These are phyloP conservation scores for Mycotypha africana DNA, from an alignment of 371 early-diverging fungal genomes.

Conservation along the genomic window DNA sequence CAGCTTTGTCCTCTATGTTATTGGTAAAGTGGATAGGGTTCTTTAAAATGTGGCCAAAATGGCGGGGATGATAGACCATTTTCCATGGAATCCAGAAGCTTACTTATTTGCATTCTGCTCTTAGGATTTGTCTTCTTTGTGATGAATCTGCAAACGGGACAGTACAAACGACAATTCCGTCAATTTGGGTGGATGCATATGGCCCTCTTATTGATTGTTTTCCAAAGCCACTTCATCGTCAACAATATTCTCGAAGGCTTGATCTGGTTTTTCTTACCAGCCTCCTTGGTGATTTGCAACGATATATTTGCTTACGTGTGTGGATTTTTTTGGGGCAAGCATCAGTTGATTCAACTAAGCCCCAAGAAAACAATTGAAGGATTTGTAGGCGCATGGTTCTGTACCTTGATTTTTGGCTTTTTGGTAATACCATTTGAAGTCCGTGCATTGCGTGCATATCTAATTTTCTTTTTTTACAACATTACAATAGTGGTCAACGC, in stretches of 20 bases:
- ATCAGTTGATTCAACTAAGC: slow-evolving; percentile 90
- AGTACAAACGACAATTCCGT: slow-evolving; percentile 84
- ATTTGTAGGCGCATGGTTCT: slow-evolving; percentile 91
- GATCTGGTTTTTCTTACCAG: slow-evolving; percentile 93
- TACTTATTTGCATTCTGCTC: neutral
- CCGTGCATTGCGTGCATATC: too few relatives aligned
- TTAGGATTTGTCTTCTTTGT: slow-evolving; percentile 92
- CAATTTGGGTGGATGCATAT: slow-evolving; percentile 97
- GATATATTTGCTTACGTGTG: slow-evolving; percentile 98
- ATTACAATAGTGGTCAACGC: slow-evolving; percentile 29
- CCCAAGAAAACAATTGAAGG: slow-evolving; percentile 99
- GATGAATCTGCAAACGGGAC: slow-evolving; percentile 84
- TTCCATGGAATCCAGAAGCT: too few relatives aligned
- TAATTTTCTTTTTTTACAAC: too few relatives aligned
- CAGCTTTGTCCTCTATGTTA: slow-evolving; percentile 81
- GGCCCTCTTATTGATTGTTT: slow-evolving; percentile 84
- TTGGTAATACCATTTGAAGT: slow-evolving; percentile 60
- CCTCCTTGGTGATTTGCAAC: slow-evolving; percentile 92
- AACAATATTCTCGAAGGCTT: slow-evolving; percentile 97
- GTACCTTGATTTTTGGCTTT: slow-evolving; percentile 85
- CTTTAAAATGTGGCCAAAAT: too few relatives aligned
- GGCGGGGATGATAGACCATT: too few relatives aligned
- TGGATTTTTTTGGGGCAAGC: slow-evolving; percentile 93
- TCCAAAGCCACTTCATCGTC: slow-evolving; percentile 90
- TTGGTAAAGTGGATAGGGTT: too few relatives aligned